Evolutionary conservation across 1,139 yeast genomes (phyloP), one percentile per base, ranked within the genome.

Genomic region (Debaryomycetaceae sp.): DNA sequence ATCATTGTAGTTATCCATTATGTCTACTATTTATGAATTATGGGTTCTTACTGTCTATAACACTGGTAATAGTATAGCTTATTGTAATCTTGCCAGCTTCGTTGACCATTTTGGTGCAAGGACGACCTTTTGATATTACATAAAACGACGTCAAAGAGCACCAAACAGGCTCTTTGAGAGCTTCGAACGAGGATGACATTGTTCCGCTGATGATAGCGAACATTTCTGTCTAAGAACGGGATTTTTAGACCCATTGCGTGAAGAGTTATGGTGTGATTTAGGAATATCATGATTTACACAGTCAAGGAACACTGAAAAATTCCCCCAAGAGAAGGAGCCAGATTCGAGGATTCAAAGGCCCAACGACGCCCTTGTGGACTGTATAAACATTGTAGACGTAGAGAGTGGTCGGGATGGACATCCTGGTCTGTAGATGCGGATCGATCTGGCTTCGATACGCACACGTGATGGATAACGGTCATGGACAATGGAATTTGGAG

Each of bases 1-100:
- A 58, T 82, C 77, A 51, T 57, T 64, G 51, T 62, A 66, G 50
- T 60, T 60, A 43, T 67, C 72, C 75, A 70, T 70, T 35, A 26
- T 35, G 13, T 30, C 17, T 29, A 30, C 31, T 30, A 24, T 24
- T 8, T 24, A 15, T n/a, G 31, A 30, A 30, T 13, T 13, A n/a
- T 13, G 31, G 17, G 13, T 30, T 13, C 18, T 13, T 22, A 22
- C 26, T 8, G 26, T 22, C 26, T 22, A 22, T 11, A 8, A 11
- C 11, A 8, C 11, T 11, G 11, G 11, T 22, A 3, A 22, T n/a
- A 22, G 26, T 22, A 22, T 11, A 3, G 2, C 11, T 22, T 22
- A 22, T 22, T 22, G 26, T 8, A 11, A 22, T 22, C 26, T 22
- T 22, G 26, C 11, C 26, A 22, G 26, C 11, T 31, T 33, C 35